phyloP scores from a whole-genome alignment of 441 rosid species.

The Aquilaria agallochum region DNA sequence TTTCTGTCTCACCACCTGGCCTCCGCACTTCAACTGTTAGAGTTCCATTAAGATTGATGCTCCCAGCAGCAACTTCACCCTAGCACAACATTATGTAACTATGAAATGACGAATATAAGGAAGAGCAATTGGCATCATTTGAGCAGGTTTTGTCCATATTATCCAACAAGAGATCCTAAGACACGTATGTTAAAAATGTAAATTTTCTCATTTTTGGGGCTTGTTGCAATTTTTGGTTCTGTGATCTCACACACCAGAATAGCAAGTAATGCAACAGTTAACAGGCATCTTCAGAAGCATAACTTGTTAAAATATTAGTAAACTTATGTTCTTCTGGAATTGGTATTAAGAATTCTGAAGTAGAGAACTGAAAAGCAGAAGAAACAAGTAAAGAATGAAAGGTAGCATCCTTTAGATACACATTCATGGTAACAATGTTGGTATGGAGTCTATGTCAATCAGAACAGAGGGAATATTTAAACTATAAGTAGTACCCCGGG shows the following conservation, averaged over 20 bases:
- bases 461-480: constrained; percentile 4
- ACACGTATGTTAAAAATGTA: neutral
- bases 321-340: too few relatives aligned
- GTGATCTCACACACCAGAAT: too few relatives aligned
- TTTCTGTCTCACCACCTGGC: constrained; percentile 96
- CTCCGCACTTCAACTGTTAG: constrained; percentile 86
- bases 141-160: constrained; percentile 3
- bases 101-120: constrained; percentile 18
- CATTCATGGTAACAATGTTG: constrained; percentile 1
- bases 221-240: too few relatives aligned
- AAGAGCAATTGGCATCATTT: constrained; percentile 14
- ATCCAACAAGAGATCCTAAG: neutral
- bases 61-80: constrained; percentile 96
- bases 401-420: neutral
- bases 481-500: constrained; percentile 65
- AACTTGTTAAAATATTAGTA: too few relatives aligned
- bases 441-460: neutral
- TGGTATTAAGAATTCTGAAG: too few relatives aligned
- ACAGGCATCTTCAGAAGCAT: too few relatives aligned
- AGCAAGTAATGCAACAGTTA: too few relatives aligned
- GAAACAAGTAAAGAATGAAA: neutral
- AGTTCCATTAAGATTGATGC: constrained; percentile 92
- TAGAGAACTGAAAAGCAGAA: neutral
- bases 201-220: too few relatives aligned
- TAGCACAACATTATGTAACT: constrained; percentile 35